These are phyloP conservation scores for Mycosphaerelloides madeirae DNA, from an alignment of 2,329 filamentous ascomycete genomes.

Conservation along the genomic window DNA sequence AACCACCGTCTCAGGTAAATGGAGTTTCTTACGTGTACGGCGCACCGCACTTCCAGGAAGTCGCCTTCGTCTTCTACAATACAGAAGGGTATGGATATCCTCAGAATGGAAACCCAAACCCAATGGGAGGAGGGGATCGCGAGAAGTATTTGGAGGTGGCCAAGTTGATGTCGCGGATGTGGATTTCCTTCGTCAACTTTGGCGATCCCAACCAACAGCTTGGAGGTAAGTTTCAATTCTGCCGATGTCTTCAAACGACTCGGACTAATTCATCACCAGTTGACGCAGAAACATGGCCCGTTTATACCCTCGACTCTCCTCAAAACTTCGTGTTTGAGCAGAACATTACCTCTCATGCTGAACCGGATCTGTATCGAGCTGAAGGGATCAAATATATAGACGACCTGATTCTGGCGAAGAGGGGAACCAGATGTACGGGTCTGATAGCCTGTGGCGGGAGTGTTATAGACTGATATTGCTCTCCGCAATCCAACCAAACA, in stretches of 20 bases:
- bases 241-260: neutral
- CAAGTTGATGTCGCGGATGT: conserved; percentile 48
- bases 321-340: conserved; percentile 50
- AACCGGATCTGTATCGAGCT: conserved; percentile 44
- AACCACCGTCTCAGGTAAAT: conserved; percentile 19
- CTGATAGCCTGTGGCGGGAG: conserved; percentile 20
- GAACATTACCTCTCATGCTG: conserved; percentile 36
- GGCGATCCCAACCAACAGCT: conserved; percentile 38
- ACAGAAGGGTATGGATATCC: conserved; percentile 34
- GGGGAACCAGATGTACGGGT: conserved; percentile 20
- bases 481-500: neutral
- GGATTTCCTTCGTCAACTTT: conserved; percentile 48
- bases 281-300: conserved; percentile 38
- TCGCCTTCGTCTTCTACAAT: conserved; percentile 54
- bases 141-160: conserved; percentile 42
- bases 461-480: neutral
- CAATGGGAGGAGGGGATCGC: conserved; percentile 18
- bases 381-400: conserved; percentile 38
- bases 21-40: conserved; percentile 26
- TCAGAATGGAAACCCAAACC: conserved; percentile 21
- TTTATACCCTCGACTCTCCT: conserved; percentile 39
- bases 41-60: conserved; percentile 45
- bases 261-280: conserved; percentile 14
- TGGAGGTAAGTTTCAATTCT: conserved; percentile 18
- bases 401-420: conserved; percentile 21